Percentiles rank a stretch among this genome's conserved stretches.
Evolutionary conservation across 2,329 filamentous ascomycete species (phyloP).

Genomic region (Delphinella strobiligena): DNA sequence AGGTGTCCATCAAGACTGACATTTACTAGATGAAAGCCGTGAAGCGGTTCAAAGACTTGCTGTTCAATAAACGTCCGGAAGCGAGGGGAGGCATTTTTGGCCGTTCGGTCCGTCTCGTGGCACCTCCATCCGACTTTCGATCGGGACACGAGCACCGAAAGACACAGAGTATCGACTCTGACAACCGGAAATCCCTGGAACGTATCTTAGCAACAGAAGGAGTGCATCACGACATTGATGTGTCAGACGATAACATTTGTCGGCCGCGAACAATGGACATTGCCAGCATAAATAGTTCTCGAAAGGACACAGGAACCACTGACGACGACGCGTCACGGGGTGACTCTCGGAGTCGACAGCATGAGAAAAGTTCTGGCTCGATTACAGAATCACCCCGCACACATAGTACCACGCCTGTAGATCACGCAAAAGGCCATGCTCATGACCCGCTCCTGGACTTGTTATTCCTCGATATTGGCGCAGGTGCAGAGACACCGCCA

Average conservation of each 20-base stretch:
- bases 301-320: no score
- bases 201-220: conserved; percentile 41
- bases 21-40: conserved; percentile 68
- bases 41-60: conserved; percentile 69
- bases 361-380: no score
- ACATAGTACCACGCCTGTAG: conserved; percentile 11
- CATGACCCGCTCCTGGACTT: conserved; percentile 53
- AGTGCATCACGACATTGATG: conserved; percentile 34
- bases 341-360: no score
- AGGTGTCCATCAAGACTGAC: conserved; percentile 1
- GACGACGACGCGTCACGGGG: no score
- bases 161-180: conserved; percentile 38
- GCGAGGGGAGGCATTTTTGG: conserved; percentile 49
- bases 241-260: conserved; percentile 21
- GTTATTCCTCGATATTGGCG: conserved; percentile 66
- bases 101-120: conserved; percentile 44
- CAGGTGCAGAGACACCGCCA: conserved; percentile 30
- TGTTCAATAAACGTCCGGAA: conserved; percentile 44
- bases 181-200: conserved; percentile 39
- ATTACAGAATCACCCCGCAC: conserved; percentile 1
- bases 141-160: conserved; percentile 19
- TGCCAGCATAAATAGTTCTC: no score
- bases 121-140: conserved; percentile 43
- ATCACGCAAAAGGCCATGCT: conserved; percentile 45
- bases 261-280: conserved; percentile 15